Evolutionary conservation across 2,329 filamentous ascomycete species (phyloP).

Genomic region (Tolypocladium cylindrosporum): DNA sequence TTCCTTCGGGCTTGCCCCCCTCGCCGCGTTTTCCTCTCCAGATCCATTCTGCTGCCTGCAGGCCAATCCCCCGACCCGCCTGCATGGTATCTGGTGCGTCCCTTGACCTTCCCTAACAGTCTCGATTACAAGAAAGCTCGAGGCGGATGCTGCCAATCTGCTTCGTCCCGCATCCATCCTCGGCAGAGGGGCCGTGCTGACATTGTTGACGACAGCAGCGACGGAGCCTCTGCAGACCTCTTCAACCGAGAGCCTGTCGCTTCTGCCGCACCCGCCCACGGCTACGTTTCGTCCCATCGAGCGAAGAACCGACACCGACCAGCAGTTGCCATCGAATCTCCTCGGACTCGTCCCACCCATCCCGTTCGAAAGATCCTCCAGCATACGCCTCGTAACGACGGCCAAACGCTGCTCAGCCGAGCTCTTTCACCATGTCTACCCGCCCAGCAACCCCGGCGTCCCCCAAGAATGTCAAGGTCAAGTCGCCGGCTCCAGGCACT

Average conservation of each 20-base stretch:
- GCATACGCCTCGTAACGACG: not conserved
- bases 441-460: conserved; percentile 40
- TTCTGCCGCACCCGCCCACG: not conserved
- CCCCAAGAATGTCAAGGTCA: conserved; percentile 49
- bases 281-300: not conserved
- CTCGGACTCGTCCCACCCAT: not conserved
- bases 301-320: not conserved
- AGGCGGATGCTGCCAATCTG: not conserved
- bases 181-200: not conserved
- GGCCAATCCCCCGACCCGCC: not conserved
- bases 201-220: not conserved
- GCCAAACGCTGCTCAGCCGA: not conserved
- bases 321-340: not conserved
- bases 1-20: not conserved
- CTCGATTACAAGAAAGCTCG: not conserved
- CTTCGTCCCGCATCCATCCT: not conserved
- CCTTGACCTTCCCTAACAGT: not conserved
- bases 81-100: not conserved
- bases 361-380: not conserved
- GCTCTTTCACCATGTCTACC: conserved; percentile 27
- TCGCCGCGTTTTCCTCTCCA: not conserved
- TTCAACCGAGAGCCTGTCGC: not conserved
- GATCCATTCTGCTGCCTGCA: not conserved
- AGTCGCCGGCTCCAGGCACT: conserved; percentile 45
- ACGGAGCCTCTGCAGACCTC: not conserved